Evolutionary conservation across 371 early-diverging fungal species (phyloP).

Genomic region (Funneliformis caledonium): DNA sequence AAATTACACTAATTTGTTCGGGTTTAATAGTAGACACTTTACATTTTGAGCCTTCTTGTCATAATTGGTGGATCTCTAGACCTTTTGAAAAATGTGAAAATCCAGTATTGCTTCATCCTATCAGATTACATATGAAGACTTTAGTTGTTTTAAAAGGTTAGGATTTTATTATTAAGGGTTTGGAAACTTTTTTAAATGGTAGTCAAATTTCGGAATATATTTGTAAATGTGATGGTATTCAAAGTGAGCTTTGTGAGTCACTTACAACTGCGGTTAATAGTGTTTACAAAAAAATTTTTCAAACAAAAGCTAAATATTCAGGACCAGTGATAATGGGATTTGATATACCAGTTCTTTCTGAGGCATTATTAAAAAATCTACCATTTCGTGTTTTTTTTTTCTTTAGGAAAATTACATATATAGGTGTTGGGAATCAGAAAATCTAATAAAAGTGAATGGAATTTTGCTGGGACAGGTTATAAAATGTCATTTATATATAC

Average conservation of each 20-base stretch:
- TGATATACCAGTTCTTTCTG: neutral
- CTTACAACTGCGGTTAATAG: neutral
- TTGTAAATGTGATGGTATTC: neutral
- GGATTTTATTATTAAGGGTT: no score
- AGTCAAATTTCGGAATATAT: neutral
- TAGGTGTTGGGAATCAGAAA: neutral
- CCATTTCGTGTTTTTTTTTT: neutral
- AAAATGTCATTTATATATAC: neutral
- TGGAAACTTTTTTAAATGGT: no score
- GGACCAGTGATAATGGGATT: neutral
- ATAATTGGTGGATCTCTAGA: no score
- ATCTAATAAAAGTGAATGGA: neutral
- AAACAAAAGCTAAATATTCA: slow-evolving; percentile 1
- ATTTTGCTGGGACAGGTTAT: neutral
- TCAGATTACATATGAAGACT: neutral
- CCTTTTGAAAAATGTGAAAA: no score
- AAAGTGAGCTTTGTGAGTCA: neutral
- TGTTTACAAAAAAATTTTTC: neutral
- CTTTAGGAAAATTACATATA: neutral
- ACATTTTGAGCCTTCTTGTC: no score
- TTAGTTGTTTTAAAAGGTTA: neutral
- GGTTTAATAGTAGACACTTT: no score
- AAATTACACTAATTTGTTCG: no score
- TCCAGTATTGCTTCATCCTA: neutral
- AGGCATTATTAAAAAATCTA: neutral